These are phyloP conservation scores for Lepidium campestre DNA, from an alignment of 441 rosid genomes.

Conservation along the genomic window DNA sequence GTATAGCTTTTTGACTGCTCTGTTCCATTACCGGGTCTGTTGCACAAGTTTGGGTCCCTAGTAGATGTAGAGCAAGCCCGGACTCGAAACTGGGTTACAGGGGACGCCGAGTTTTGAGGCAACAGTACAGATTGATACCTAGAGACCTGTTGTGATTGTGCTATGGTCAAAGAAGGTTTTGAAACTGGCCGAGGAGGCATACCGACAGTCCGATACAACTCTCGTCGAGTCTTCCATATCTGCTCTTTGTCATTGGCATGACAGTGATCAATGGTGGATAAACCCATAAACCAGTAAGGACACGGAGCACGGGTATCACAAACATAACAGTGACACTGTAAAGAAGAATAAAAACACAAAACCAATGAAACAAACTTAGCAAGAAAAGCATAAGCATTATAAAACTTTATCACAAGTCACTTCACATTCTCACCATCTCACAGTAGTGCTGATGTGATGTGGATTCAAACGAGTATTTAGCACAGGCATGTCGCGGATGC, in stretches of 20 bases:
- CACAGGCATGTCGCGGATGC: slow-evolving; percentile 80
- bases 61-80: slow-evolving; percentile 35
- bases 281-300: slow-evolving; percentile 46
- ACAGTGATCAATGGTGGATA: slow-evolving; percentile 46
- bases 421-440: slow-evolving; percentile 40
- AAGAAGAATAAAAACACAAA: background rate
- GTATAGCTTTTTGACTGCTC: background rate
- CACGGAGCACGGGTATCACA: slow-evolving; percentile 78
- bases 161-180: background rate
- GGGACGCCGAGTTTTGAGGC: slow-evolving; percentile 1
- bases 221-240: slow-evolving; percentile 46
- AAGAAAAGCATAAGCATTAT: background rate
- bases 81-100: slow-evolving; percentile 14
- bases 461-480: slow-evolving; percentile 52
- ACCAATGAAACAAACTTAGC: background rate
- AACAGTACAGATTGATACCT: background rate
- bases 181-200: slow-evolving; percentile 7
- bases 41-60: slow-evolving; percentile 16
- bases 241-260: slow-evolving; percentile 65
- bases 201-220: slow-evolving; percentile 27
- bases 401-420: background rate
- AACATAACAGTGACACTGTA: slow-evolving; percentile 85
- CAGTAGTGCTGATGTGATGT: slow-evolving; percentile 55
- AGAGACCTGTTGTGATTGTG: background rate
- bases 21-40: slow-evolving; percentile 17